Evolutionary conservation across 140 eudicot species (phyloP).

Genomic region (Flaveria floridana): DNA sequence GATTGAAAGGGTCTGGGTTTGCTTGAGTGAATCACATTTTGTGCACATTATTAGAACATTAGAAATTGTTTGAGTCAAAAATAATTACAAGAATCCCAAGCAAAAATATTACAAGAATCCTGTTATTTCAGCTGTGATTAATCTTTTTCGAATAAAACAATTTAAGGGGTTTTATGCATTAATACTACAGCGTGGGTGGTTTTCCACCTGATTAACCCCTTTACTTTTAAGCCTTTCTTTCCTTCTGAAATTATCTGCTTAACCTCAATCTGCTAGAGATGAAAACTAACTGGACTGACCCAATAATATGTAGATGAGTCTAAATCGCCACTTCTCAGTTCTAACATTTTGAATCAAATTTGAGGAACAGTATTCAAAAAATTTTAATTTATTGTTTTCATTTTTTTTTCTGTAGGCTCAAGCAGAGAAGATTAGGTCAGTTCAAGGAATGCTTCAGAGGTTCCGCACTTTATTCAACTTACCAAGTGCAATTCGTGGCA

Average conservation of each 20-base stretch:
- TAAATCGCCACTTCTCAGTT: not conserved
- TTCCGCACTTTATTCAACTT: conserved; percentile 88
- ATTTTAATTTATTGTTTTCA: not conserved
- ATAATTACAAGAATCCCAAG: not conserved
- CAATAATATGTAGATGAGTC: not conserved
- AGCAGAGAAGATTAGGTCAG: conserved; percentile 96
- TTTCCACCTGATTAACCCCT: not conserved
- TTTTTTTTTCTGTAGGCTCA: conserved; percentile 59
- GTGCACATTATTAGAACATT: not conserved
- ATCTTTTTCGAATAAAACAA: not conserved
- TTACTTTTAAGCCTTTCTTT: not conserved
- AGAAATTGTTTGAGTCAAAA: not conserved
- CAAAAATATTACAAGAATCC: not conserved
- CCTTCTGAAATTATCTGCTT: not conserved
- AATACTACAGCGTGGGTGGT: not conserved
- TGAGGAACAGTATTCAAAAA: not conserved
- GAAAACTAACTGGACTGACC: not conserved
- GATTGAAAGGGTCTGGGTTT: not conserved
- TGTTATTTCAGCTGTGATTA: not conserved
- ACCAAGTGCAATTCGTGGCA: conserved; percentile 93
- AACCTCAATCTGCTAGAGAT: not conserved
- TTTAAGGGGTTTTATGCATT: not conserved
- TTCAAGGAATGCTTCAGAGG: conserved; percentile 99
- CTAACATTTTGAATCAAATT: conserved; percentile 2
- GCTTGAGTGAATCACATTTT: conserved; percentile 1